Evolutionary conservation across 768 basidiomycete species (phyloP).

Genomic region (Hydnum rufescens): DNA sequence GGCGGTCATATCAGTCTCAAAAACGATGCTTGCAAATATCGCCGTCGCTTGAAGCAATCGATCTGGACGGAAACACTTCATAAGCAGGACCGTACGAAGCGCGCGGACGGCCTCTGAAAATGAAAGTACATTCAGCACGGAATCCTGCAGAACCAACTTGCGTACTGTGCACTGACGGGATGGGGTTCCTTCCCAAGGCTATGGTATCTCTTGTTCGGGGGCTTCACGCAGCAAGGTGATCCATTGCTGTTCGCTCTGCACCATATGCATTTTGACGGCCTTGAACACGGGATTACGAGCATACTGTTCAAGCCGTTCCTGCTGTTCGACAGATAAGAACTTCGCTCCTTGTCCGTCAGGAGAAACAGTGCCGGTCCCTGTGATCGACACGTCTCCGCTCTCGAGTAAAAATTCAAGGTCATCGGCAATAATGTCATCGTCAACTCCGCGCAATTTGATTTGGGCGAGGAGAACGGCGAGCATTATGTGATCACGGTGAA

Average conservation of each 20-base stretch:
- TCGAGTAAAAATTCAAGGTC: constrained; percentile 89
- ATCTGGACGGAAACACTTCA: constrained; percentile 88
- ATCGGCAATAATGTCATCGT: constrained; percentile 43
- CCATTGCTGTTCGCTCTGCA: constrained; percentile 50
- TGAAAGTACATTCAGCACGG: constrained; percentile 16
- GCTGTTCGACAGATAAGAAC: constrained; percentile 47
- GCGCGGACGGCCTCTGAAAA: constrained; percentile 42
- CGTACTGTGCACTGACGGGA: neutral
- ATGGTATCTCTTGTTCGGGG: constrained; percentile 55
- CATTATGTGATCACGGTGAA: constrained; percentile 80
- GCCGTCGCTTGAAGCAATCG: constrained; percentile 70
- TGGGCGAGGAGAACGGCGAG: constrained; percentile 77
- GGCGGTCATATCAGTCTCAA: constrained; percentile 58
- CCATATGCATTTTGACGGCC: constrained; percentile 43
- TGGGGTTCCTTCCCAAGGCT: constrained; percentile 40
- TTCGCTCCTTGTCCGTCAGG: constrained; percentile 22
- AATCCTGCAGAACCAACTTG: too few species aligned
- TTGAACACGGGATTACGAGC: constrained; percentile 59
- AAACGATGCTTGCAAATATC: constrained; percentile 51
- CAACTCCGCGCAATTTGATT: constrained; percentile 61
- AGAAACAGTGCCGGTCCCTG: constrained; percentile 18
- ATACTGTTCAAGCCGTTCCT: constrained; percentile 45
- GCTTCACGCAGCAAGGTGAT: constrained; percentile 39
- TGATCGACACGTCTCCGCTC: constrained; percentile 45
- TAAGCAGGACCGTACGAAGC: constrained; percentile 52